These are phyloP conservation scores for Zygoascus sp. DNA, from an alignment of 1,139 yeast genomes.

Conservation along the genomic window DNA sequence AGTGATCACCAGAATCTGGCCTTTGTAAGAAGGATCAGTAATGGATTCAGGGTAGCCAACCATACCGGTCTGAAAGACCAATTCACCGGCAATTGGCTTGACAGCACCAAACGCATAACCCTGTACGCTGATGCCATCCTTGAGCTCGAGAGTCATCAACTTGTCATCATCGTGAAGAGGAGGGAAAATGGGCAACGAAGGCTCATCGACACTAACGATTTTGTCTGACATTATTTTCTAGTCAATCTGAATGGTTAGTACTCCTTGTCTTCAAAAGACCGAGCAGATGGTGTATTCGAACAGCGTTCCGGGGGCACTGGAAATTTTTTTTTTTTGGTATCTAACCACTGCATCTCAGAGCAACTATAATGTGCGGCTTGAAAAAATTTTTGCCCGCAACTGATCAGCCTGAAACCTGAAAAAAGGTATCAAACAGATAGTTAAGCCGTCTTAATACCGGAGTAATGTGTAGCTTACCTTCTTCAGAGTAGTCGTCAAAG, in stretches of 20 bases:
- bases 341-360: background rate
- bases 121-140: slow-evolving; percentile 83
- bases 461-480: background rate
- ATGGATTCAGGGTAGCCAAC: slow-evolving; percentile 98
- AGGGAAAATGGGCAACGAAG: slow-evolving; percentile 67
- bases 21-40: slow-evolving; percentile 98
- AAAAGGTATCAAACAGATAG: background rate
- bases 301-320: background rate
- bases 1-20: slow-evolving; percentile 95
- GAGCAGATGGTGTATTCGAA: background rate
- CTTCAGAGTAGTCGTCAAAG: background rate
- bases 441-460: too few species aligned
- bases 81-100: slow-evolving; percentile 87
- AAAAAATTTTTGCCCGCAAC: slow-evolving; percentile 1
- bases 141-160: slow-evolving; percentile 84
- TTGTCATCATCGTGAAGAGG: slow-evolving; percentile 80
- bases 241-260: background rate
- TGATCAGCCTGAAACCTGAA: background rate
- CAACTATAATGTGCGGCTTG: slow-evolving; percentile 2
- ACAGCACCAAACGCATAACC: slow-evolving; percentile 99
- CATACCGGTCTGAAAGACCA: slow-evolving; percentile 99
- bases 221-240: slow-evolving; percentile 8
- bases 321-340: background rate
- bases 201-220: slow-evolving; percentile 14
- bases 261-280: too few species aligned